phyloP scores from a whole-genome alignment of 345 rosid species.

The Euphorbia lathyris region DNA sequence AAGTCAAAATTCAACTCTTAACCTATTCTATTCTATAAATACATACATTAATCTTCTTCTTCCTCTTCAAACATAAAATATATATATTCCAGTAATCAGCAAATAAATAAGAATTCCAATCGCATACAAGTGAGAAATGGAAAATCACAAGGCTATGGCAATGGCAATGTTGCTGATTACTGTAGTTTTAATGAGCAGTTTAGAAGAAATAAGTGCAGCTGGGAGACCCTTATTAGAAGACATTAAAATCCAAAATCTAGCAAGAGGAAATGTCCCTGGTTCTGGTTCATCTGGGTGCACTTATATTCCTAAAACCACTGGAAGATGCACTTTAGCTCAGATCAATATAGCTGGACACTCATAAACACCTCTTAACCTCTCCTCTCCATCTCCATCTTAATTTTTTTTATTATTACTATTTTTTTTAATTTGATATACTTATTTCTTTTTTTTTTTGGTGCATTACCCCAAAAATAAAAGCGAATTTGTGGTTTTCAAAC shows the following conservation, averaged over 20 bases:
- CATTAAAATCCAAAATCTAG: constrained; percentile 31
- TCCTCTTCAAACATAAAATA: no score
- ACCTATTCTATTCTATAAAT: no score
- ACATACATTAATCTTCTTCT: no score
- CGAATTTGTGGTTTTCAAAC: background rate
- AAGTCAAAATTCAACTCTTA: no score
- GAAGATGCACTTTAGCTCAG: constrained; percentile 30
- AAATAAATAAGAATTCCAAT: no score
- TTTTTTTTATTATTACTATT: no score
- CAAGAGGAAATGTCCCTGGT: constrained; percentile 37
- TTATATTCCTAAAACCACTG: constrained; percentile 26
- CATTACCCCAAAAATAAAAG: background rate
- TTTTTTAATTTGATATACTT: background rate
- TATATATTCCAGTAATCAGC: no score
- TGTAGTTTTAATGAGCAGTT: no score
- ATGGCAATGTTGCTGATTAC: no score
- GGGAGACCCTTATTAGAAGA: constrained; percentile 30
- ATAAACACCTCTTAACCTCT: no score
- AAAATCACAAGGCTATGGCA: background rate
- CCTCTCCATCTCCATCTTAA: no score
- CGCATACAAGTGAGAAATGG: constrained; percentile 18
- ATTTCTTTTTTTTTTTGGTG: background rate
- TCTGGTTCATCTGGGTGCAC: constrained; percentile 34
- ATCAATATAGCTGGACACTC: no score
- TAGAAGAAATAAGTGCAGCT: constrained; percentile 15